Evolutionary conservation across 768 basidiomycete species (phyloP).

Genomic region (Lyophyllum semitale): DNA sequence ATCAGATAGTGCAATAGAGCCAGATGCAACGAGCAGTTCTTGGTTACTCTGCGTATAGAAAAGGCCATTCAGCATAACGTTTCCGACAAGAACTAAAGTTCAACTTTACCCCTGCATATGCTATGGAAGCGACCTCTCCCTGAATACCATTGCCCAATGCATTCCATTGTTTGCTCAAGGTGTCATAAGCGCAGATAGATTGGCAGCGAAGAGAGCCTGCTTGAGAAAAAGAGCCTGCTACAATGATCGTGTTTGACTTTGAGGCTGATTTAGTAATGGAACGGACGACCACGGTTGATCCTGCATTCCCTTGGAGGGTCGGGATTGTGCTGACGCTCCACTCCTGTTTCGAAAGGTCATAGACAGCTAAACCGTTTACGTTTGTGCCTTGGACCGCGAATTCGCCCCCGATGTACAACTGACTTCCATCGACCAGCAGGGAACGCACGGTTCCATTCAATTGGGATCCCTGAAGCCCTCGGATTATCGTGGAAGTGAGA

Average conservation of each 20-base stretch:
- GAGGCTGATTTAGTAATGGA: conserved; percentile 67
- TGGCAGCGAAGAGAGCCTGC: conserved; percentile 77
- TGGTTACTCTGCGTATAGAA: conserved; percentile 52
- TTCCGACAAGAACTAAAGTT: conserved; percentile 1
- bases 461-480: conserved; percentile 59
- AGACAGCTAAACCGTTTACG: conserved; percentile 75
- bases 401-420: conserved; percentile 83
- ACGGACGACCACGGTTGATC: conserved; percentile 63
- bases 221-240: conserved; percentile 85
- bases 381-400: conserved; percentile 63
- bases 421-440: conserved; percentile 70
- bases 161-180: conserved; percentile 72
- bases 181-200: conserved; percentile 79
- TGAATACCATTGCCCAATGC: conserved; percentile 77
- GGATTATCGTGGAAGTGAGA: conserved; percentile 44
- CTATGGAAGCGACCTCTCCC: conserved; percentile 79
- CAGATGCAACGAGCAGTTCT: conserved; percentile 76
- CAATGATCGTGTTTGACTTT: conserved; percentile 64
- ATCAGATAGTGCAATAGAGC: conserved; percentile 70
- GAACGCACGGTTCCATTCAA: conserved; percentile 76
- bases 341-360: conserved; percentile 65
- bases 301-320: conserved; percentile 57
- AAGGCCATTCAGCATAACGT: neutral
- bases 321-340: conserved; percentile 67
- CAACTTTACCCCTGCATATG: conserved; percentile 71